Evolutionary conservation across 108 stramenopile genomes (phyloP).

Genomic region (Craspedostauros australis): DNA sequence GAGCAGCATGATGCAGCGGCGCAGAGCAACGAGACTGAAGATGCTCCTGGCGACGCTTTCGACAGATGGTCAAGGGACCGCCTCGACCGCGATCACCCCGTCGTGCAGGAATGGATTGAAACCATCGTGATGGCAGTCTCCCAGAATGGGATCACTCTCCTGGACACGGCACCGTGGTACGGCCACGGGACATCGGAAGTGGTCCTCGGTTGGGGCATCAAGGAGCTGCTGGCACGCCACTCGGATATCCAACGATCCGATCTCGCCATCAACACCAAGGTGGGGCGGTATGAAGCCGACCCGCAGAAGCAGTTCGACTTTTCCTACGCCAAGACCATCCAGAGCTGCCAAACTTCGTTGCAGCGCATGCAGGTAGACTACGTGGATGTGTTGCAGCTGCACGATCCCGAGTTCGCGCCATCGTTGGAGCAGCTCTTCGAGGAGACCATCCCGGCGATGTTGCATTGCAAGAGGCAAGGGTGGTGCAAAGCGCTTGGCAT

Average conservation of each 20-base stretch:
- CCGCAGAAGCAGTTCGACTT: constrained; percentile 82
- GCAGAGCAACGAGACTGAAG: neutral
- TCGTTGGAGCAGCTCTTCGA: constrained; percentile 52
- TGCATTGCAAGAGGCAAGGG: constrained; percentile 53
- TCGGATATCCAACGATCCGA: constrained; percentile 22
- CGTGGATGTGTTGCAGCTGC: constrained; percentile 85
- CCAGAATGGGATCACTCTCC: constrained; percentile 55
- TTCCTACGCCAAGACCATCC: constrained; percentile 56
- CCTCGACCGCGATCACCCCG: constrained; percentile 43
- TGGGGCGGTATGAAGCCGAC: constrained; percentile 79
- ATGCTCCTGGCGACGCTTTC: constrained; percentile 8
- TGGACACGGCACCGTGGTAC: constrained; percentile 91
- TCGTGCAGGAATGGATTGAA: constrained; percentile 70
- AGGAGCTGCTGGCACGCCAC: constrained; percentile 21
- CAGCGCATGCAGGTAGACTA: constrained; percentile 53
- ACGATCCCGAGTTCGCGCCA: constrained; percentile 88
- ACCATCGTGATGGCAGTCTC: constrained; percentile 66
- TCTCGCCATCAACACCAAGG: constrained; percentile 73
- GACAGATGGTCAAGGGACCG: constrained; percentile 5
- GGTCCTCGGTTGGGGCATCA: constrained; percentile 72
- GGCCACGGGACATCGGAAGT: constrained; percentile 80
- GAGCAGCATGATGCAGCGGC: neutral
- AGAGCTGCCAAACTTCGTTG: constrained; percentile 64
- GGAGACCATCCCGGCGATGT: constrained; percentile 74
- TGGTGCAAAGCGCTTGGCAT: constrained; percentile 75